These are phyloP conservation scores for Eremochloa ophiuroides DNA, from an alignment of 176 grass and related monocot genomes.

Conservation along the genomic window DNA sequence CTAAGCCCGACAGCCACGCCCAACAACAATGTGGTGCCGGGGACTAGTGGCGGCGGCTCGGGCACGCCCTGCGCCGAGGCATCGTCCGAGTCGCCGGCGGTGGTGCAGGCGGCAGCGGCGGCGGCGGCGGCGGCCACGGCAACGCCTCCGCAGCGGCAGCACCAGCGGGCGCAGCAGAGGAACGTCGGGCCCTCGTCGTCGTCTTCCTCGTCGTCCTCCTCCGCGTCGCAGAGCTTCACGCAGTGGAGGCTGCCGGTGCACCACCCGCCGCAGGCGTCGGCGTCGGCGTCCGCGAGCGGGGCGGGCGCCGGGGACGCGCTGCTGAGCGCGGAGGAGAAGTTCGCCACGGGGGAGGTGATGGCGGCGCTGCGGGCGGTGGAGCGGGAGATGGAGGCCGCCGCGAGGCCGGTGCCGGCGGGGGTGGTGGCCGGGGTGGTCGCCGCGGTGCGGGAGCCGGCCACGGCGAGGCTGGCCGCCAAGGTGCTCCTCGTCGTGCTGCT, in stretches of 20 bases:
- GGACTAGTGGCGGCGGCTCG: background rate
- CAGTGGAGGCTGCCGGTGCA: conserved; percentile 76
- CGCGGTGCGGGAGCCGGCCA: conserved; percentile 48
- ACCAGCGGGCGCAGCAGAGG: background rate
- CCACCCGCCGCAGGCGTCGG: conserved; percentile 49
- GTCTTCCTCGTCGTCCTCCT: conserved; percentile 61
- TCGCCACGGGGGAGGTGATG: conserved; percentile 49
- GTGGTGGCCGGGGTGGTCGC: conserved; percentile 55
- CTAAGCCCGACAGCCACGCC: conserved; percentile 58
- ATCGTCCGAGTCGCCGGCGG: conserved; percentile 24
- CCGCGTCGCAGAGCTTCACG: conserved; percentile 82
- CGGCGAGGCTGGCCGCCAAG: conserved; percentile 59
- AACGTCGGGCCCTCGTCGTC: conserved; percentile 36
- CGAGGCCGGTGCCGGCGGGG: conserved; percentile 22
- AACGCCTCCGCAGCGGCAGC: background rate
- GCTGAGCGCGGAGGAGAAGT: conserved; percentile 42
- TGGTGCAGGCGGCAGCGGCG: background rate
- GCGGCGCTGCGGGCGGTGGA: conserved; percentile 46
- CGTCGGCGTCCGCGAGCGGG: background rate
- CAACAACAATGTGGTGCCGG: conserved; percentile 7
- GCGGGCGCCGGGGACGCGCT: background rate
- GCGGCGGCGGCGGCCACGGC: background rate
- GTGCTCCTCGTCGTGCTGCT: conserved; percentile 57
- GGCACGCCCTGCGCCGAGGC: conserved; percentile 13
- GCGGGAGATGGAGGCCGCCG: conserved; percentile 37